phyloP scores from a whole-genome alignment of 2,329 filamentous ascomycete species.

The Stenocarpella maydis region DNA sequence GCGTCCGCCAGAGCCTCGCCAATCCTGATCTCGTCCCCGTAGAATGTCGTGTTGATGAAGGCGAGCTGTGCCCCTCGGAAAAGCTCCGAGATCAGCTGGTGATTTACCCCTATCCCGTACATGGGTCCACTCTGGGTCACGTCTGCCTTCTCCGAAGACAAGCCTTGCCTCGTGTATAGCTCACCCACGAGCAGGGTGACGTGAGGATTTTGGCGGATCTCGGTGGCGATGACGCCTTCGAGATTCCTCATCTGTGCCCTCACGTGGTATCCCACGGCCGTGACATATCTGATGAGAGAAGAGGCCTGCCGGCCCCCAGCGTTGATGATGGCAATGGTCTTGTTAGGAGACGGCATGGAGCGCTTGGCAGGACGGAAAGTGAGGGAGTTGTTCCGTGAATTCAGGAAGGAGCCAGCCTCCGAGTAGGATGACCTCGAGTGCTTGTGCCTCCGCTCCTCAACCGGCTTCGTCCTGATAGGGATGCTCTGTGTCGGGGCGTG shows the following conservation, averaged over 20 bases:
- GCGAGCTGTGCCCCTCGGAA: slow-evolving; percentile 87
- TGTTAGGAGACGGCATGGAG: slow-evolving; percentile 67
- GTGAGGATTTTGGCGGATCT: slow-evolving; percentile 83
- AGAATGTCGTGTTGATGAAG: slow-evolving; percentile 98
- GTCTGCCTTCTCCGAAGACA: slow-evolving; percentile 58
- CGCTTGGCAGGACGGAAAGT: slow-evolving; percentile 69
- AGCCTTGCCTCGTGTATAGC: slow-evolving; percentile 63
- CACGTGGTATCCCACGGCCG: slow-evolving; percentile 91
- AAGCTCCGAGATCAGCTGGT: slow-evolving; percentile 75
- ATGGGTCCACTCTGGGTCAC: slow-evolving; percentile 75
- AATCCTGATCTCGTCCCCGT: slow-evolving; percentile 91
- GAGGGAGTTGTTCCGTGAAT: slow-evolving; percentile 66
- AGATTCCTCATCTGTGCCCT: slow-evolving; percentile 89
- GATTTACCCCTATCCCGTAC: slow-evolving; percentile 72
- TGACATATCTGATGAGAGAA: slow-evolving; percentile 92
- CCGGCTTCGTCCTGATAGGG: slow-evolving; percentile 34
- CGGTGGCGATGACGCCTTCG: slow-evolving; percentile 86
- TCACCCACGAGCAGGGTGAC: slow-evolving; percentile 72
- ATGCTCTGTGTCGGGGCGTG: slow-evolving; percentile 34
- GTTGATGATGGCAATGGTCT: slow-evolving; percentile 94
- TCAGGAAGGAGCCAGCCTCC: slow-evolving; percentile 61
- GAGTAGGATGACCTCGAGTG: slow-evolving; percentile 70
- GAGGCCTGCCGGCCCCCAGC: slow-evolving; percentile 95
- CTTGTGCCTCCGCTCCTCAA: slow-evolving; percentile 58
- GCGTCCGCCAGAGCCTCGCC: slow-evolving; percentile 89